A percentile compares a stretch with the other conserved stretches of the same genome.
Evolutionary conservation across 1,284 basidiomycete genomes (phyloP).

Genomic region (Sporisorium iseilematis-ciliati): DNA sequence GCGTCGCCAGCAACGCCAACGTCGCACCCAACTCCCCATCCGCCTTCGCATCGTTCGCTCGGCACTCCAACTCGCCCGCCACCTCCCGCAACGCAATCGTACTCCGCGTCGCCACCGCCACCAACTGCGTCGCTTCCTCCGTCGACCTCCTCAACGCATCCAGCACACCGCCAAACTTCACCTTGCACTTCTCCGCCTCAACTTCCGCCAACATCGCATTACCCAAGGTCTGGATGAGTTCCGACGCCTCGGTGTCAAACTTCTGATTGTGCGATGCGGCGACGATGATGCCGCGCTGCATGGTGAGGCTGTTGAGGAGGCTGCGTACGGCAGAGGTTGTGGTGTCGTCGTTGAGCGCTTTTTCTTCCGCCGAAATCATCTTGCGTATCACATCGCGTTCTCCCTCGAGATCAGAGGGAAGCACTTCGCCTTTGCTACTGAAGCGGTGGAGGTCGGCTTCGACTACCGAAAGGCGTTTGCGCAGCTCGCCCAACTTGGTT

Average conservation of each 20-base stretch:
- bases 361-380: slow-evolving; percentile 80
- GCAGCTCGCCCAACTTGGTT: slow-evolving; percentile 77
- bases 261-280: slow-evolving; percentile 83
- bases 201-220: slow-evolving; percentile 79
- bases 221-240: slow-evolving; percentile 81
- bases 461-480: slow-evolving; percentile 78
- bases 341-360: slow-evolving; percentile 76
- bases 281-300: slow-evolving; percentile 85
- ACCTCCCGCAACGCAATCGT: slow-evolving; percentile 80
- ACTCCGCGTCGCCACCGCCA: slow-evolving; percentile 83
- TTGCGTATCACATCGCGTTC: slow-evolving; percentile 80
- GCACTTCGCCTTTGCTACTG: slow-evolving; percentile 26
- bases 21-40: slow-evolving; percentile 72
- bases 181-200: slow-evolving; percentile 79
- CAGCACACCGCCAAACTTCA: slow-evolving; percentile 78
- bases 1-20: slow-evolving; percentile 66
- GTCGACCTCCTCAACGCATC: slow-evolving; percentile 78
- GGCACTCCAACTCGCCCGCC: slow-evolving; percentile 74
- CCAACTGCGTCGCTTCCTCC: slow-evolving; percentile 77
- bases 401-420: slow-evolving; percentile 74
- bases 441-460: slow-evolving; percentile 68
- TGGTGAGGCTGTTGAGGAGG: slow-evolving; percentile 80
- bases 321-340: slow-evolving; percentile 77
- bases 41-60: slow-evolving; percentile 71
- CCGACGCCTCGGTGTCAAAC: slow-evolving; percentile 79